Conservation (phyloP, 169 alveolate species). For the Theileria orientalis region DNA sequence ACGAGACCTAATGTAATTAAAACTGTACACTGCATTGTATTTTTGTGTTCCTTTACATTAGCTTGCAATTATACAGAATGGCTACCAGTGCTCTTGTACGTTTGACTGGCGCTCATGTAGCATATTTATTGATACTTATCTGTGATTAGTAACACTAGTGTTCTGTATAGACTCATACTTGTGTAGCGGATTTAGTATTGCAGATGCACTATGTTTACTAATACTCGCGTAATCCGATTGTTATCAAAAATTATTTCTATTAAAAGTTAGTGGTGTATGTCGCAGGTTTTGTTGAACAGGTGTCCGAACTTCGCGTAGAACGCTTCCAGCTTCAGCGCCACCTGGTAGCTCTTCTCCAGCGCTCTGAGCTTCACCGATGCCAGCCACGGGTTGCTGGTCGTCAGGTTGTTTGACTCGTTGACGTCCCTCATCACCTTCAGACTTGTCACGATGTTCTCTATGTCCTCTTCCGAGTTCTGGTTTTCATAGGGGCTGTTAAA, state of each 20-base stretch:
- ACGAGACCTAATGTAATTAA: neutral
- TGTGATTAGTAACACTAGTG: neutral
- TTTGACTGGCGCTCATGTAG: too few species aligned
- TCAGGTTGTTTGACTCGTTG: constrained; percentile 1
- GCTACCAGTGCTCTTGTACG: too few species aligned
- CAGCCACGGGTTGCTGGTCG: constrained; percentile 1
- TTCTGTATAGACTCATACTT: too few species aligned
- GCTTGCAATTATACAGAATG: too few species aligned
- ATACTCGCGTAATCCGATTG: too few species aligned
- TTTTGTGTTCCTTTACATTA: too few species aligned
- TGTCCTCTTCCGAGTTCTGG: neutral
- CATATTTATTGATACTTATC: too few species aligned
- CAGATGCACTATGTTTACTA: too few species aligned
- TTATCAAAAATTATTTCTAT: neutral
- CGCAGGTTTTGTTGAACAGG: constrained; percentile 18
- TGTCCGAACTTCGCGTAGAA: constrained; percentile 10
- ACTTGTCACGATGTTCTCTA: neutral
- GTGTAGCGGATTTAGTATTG: too few species aligned
- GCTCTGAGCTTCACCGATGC: neutral
- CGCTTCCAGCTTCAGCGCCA: neutral
- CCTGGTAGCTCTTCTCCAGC: constrained; percentile 13
- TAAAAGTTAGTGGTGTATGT: neutral
- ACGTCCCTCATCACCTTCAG: neutral
- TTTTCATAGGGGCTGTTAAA: neutral
- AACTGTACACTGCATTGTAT: neutral